phyloP scores from a whole-genome alignment of 2,329 filamentous ascomycete genomes.

The Fusarium sp. region DNA sequence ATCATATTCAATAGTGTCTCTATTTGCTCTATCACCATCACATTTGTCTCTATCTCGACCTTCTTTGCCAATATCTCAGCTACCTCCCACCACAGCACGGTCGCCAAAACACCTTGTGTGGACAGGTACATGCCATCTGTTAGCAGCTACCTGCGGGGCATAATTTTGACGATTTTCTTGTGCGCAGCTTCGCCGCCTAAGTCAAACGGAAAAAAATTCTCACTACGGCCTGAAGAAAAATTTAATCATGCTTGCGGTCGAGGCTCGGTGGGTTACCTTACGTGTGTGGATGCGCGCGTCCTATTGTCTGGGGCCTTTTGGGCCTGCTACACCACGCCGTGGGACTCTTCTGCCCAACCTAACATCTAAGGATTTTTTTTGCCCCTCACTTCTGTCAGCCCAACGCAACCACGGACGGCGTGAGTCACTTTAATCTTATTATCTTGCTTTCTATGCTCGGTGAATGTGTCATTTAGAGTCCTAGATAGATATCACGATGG shows the following conservation, averaged over 20 bases:
- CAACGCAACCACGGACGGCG: slow-evolving; percentile 46
- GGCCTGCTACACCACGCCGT: slow-evolving; percentile 32
- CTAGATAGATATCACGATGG: background rate
- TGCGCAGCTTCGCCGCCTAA: slow-evolving; percentile 35
- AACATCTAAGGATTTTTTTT: slow-evolving; percentile 28
- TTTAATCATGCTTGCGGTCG: slow-evolving; percentile 45
- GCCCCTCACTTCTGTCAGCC: slow-evolving; percentile 50
- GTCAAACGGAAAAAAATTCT: slow-evolving; percentile 45
- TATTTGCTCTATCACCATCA: background rate
- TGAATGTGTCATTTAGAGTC: slow-evolving; percentile 9
- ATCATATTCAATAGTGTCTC: slow-evolving; percentile 2
- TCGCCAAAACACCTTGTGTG: slow-evolving; percentile 15
- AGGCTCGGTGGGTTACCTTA: slow-evolving; percentile 41
- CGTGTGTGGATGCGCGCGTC: slow-evolving; percentile 39
- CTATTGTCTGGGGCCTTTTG: slow-evolving; percentile 39
- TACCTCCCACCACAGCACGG: slow-evolving; percentile 16
- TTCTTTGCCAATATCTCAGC: slow-evolving; percentile 13
- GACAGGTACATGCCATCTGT: slow-evolving; percentile 51
- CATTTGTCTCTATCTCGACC: slow-evolving; percentile 9
- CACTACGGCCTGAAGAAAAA: slow-evolving; percentile 46
- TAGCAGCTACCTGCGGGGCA: slow-evolving; percentile 51
- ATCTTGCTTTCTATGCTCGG: background rate
- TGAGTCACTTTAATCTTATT: slow-evolving; percentile 45
- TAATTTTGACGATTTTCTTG: slow-evolving; percentile 31
- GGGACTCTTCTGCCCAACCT: slow-evolving; percentile 49